Evolutionary conservation across 352 stramenopile genomes (phyloP).

Genomic region (Saprolegnia diclina): DNA sequence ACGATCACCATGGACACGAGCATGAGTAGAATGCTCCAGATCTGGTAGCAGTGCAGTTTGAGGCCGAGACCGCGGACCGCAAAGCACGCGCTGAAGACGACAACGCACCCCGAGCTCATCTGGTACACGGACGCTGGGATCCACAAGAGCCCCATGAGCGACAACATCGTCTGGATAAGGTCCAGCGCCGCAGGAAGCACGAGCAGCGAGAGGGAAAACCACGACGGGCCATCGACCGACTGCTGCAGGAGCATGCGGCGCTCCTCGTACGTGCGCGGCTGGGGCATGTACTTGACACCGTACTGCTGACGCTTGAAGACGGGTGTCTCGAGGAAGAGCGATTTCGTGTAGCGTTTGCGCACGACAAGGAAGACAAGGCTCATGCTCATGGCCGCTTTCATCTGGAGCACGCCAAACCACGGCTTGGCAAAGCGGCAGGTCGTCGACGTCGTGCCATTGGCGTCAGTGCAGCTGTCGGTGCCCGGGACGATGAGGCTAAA

Average conservation of each 20-base stretch:
- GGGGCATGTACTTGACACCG: conserved; percentile 19
- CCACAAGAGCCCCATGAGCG: conserved; percentile 38
- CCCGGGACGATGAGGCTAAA: conserved; percentile 4
- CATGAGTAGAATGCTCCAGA: conserved; percentile 28
- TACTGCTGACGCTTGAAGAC: conserved; percentile 27
- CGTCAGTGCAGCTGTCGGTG: conserved; percentile 11
- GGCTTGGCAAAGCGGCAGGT: conserved; percentile 28
- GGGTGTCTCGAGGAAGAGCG: conserved; percentile 18
- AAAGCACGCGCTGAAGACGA: conserved; percentile 40
- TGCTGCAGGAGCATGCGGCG: conserved; percentile 22
- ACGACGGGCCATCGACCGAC: conserved; percentile 22
- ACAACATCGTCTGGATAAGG: conserved; percentile 33
- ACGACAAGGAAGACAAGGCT: conserved; percentile 21
- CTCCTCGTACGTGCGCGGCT: conserved; percentile 24
- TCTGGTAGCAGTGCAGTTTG: conserved; percentile 38
- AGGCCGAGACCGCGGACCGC: conserved; percentile 36
- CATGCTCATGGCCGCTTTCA: conserved; percentile 28
- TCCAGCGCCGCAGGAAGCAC: conserved; percentile 34
- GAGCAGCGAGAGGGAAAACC: conserved; percentile 9
- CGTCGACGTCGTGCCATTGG: not conserved
- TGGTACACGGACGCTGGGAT: conserved; percentile 38
- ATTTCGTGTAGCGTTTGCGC: not conserved
- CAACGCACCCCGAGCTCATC: conserved; percentile 40
- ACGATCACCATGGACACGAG: conserved; percentile 8
- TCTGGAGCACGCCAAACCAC: conserved; percentile 28